Conservation (phyloP, 352 stramenopile genomes). For the Phytophthora lateralis region DNA sequence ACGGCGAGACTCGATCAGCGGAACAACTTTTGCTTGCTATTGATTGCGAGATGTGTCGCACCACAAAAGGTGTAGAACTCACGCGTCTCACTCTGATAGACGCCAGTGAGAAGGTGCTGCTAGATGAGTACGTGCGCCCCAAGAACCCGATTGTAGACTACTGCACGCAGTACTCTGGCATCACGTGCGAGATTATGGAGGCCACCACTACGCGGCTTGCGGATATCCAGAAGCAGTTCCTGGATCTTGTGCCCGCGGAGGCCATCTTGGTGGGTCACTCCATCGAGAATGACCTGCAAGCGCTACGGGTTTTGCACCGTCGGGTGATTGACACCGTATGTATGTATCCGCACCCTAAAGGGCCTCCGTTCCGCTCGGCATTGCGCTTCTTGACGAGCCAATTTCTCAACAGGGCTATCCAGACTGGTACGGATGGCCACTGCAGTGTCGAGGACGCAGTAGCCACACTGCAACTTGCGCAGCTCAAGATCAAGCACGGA, state of each 20-base stretch:
- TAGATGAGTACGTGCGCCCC: slow-evolving; percentile 85
- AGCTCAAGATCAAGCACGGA: slow-evolving; percentile 81
- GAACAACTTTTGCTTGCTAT: slow-evolving; percentile 71
- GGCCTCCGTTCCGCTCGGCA: slow-evolving; percentile 76
- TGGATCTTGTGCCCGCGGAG: slow-evolving; percentile 61
- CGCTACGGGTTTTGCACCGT: slow-evolving; percentile 70
- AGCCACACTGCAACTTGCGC: slow-evolving; percentile 71
- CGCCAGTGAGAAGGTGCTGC: slow-evolving; percentile 65
- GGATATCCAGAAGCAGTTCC: slow-evolving; percentile 72
- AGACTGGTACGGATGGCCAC: slow-evolving; percentile 73
- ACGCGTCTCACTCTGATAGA: slow-evolving; percentile 79
- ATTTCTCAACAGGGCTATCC: slow-evolving; percentile 75
- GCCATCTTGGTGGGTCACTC: slow-evolving; percentile 89
- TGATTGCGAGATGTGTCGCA: slow-evolving; percentile 90
- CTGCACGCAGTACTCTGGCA: slow-evolving; percentile 86
- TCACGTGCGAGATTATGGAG: slow-evolving; percentile 85
- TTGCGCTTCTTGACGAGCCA: slow-evolving; percentile 76
- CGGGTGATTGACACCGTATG: slow-evolving; percentile 84
- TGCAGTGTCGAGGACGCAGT: slow-evolving; percentile 85
- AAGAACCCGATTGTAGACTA: slow-evolving; percentile 88
- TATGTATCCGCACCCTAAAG: slow-evolving; percentile 84
- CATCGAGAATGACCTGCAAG: slow-evolving; percentile 86
- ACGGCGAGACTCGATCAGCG: slow-evolving; percentile 36
- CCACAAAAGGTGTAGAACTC: slow-evolving; percentile 86
- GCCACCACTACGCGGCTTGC: slow-evolving; percentile 56